These are phyloP conservation scores for Solanum lycopersicoides DNA, from an alignment of 257 asterid genomes.

Conservation along the genomic window DNA sequence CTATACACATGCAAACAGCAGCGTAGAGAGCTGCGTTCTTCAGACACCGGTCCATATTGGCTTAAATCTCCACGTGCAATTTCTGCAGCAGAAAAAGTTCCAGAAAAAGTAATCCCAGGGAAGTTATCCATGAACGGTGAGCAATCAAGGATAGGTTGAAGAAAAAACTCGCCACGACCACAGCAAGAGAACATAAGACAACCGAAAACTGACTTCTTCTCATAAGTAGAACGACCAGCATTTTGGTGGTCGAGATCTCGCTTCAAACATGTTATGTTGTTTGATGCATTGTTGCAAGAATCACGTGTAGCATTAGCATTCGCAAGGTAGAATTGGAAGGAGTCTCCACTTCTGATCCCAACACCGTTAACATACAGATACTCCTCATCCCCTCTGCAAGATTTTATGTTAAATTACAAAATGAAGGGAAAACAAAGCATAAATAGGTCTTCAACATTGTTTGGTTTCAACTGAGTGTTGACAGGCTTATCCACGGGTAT, in stretches of 20 bases:
- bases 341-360: constrained; percentile 66
- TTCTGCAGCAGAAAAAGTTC: constrained; percentile 64
- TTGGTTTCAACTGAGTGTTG: background rate
- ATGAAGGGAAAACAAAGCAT: background rate
- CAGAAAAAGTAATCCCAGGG: constrained; percentile 56
- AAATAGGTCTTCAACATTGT: background rate
- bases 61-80: constrained; percentile 31
- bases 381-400: constrained; percentile 66
- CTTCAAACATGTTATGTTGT: constrained; percentile 27
- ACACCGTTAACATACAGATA: constrained; percentile 43
- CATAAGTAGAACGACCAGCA: background rate
- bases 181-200: constrained; percentile 60
- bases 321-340: constrained; percentile 48
- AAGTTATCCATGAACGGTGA: constrained; percentile 54
- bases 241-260: background rate
- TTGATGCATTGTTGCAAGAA: constrained; percentile 28
- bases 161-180: constrained; percentile 57
- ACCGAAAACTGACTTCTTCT: constrained; percentile 42
- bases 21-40: constrained; percentile 16
- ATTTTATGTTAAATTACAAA: background rate
- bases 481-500: background rate
- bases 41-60: constrained; percentile 21
- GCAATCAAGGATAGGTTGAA: constrained; percentile 30
- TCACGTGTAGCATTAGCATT: constrained; percentile 40
- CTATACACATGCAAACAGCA: constrained; percentile 46